A percentile compares a stretch with the other conserved stretches of the same genome.
These are phyloP conservation scores for Cylindrodendrum hubeiense DNA, from an alignment of 2,329 filamentous ascomycete species.

Conservation along the genomic window DNA sequence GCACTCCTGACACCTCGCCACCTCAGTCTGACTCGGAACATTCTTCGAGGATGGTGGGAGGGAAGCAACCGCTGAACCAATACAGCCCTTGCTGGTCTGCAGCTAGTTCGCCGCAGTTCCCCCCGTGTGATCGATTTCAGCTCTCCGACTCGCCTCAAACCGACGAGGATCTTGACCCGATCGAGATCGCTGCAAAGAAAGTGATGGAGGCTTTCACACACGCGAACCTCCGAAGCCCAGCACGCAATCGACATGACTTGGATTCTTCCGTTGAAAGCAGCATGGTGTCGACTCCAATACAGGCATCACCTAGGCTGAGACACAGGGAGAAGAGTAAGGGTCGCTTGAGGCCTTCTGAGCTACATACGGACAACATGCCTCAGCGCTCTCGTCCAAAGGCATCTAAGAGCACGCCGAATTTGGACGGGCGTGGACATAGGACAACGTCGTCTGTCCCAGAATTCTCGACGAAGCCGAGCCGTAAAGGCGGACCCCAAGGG, in stretches of 20 bases:
- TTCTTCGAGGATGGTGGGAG: conserved; percentile 29
- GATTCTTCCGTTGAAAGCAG: conserved; percentile 30
- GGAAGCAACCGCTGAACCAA: conserved; percentile 29
- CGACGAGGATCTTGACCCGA: conserved; percentile 42
- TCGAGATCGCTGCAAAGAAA: conserved; percentile 47
- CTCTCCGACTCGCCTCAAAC: conserved; percentile 27
- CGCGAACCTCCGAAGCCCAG: conserved; percentile 35
- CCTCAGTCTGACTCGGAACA: conserved; percentile 55
- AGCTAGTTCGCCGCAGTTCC: conserved; percentile 35
- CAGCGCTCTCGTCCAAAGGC: conserved; percentile 12
- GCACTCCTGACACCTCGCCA: conserved; percentile 56
- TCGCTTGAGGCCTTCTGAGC: conserved; percentile 28
- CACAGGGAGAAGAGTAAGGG: conserved; percentile 42
- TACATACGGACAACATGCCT: conserved; percentile 9
- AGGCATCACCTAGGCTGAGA: conserved; percentile 55
- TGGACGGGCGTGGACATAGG: conserved; percentile 29
- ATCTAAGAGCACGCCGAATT: conserved; percentile 25
- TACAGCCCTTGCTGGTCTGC: conserved; percentile 40
- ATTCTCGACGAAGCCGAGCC: conserved; percentile 26
- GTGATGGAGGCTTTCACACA: conserved; percentile 49
- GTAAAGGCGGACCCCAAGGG: conserved; percentile 29
- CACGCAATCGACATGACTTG: conserved; percentile 30
- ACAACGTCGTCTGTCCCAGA: conserved; percentile 32
- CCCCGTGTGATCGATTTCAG: conserved; percentile 35
- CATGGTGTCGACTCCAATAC: conserved; percentile 50